phyloP scores from a whole-genome alignment of 1,139 yeast species.

The Nakaseomyces nivariensis region DNA sequence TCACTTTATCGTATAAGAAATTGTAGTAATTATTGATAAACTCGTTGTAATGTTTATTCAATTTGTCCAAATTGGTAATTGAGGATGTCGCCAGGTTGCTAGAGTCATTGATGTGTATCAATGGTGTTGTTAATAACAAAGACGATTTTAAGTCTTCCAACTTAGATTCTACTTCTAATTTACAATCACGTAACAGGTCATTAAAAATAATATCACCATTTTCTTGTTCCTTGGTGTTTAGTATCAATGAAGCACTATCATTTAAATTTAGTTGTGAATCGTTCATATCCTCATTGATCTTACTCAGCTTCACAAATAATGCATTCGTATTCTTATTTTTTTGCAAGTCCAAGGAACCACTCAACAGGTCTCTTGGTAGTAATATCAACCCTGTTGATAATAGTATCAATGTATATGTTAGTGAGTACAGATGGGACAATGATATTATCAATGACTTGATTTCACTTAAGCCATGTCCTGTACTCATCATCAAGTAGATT shows the following conservation, averaged over 20 bases:
- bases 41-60: slow-evolving; percentile 23
- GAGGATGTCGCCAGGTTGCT: slow-evolving; percentile 5
- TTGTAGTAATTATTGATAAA: slow-evolving; percentile 26
- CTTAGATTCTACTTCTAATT: slow-evolving; percentile 21
- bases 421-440: slow-evolving; percentile 26
- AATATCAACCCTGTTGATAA: slow-evolving; percentile 24
- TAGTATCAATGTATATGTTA: slow-evolving; percentile 23
- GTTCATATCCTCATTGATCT: slow-evolving; percentile 26
- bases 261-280: slow-evolving; percentile 22
- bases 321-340: slow-evolving; percentile 13
- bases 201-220: slow-evolving; percentile 21
- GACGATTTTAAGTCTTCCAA: slow-evolving; percentile 14
- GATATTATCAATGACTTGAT: slow-evolving; percentile 27
- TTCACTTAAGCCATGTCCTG: slow-evolving; percentile 20
- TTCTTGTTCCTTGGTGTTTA: slow-evolving; percentile 14
- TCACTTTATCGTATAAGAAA: slow-evolving; percentile 19
- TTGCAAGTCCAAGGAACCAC: slow-evolving; percentile 7
- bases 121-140: slow-evolving; percentile 6
- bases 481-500: slow-evolving; percentile 19
- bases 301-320: slow-evolving; percentile 24
- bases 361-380: slow-evolving; percentile 22
- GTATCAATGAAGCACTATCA: slow-evolving; percentile 21
- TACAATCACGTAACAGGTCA: slow-evolving; percentile 20
- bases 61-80: slow-evolving; percentile 15
- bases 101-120: not conserved